Base-by-base conservation (phyloP, 345 rosid species). In the Euphorbia tirucalli region DNA sequence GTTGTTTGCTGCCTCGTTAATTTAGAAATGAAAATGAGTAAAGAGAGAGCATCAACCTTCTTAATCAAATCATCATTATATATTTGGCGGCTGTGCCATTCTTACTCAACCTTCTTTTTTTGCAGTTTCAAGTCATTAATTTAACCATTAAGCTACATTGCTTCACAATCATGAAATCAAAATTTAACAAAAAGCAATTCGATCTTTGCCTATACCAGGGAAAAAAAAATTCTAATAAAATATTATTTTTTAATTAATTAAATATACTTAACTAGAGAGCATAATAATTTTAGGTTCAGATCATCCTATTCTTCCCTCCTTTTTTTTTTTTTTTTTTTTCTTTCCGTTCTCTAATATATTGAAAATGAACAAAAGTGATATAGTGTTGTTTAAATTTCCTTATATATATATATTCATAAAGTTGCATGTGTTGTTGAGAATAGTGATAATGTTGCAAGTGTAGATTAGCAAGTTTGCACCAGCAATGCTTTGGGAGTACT, bases 401-500 rank as follows among this genome's bases (percentile, higher is more conserved):
- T 57, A 62, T 7, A 31, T 21, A 7, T 24, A 65, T 70, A 27
- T 49, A 61, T 52, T 73, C 16, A 68, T 74, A 77, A 77, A 73
- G 76, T 64, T 30, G 66, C 81, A 77, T 64, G 72, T 74, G 79
- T 71, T 65, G 30, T 76, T 56, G 52, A 58, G 64, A 61, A 19
- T n/a, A 48, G 74, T 64, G 58, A 71, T 77, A 50, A 74, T 74
- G 79, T 0, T 61, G 71, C 74, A 71, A 71, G 79, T 74, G 78
- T 71, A 24, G 57, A 65, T 28, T 49, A 55, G 71, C 54, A 66
- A 59, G 66, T 67, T 56, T 71, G 69, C 70, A 80, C 78, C 77
- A 81, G 76, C 73, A 74, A 77, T 61, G 70, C 79, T 80, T 77
- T n/a, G 78, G 76, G 71, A 35, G 27, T 58, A 74, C 81, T 71